These are phyloP conservation scores for Pichia sp. DNA, from an alignment of 1,139 yeast species.

Conservation along the genomic window DNA sequence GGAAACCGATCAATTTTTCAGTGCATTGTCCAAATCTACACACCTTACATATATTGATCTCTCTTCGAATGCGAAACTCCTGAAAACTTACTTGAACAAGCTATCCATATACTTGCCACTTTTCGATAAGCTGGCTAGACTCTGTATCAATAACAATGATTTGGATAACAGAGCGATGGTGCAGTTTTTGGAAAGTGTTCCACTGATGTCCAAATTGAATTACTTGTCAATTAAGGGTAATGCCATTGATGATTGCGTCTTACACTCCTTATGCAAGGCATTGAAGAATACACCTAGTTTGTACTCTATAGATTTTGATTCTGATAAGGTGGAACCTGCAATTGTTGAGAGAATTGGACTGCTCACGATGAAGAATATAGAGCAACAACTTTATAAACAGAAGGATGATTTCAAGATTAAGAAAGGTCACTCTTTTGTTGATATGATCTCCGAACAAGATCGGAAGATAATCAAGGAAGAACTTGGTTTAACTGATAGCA, in stretches of 20 bases:
- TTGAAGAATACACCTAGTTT: slow-evolving; percentile 59
- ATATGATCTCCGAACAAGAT: slow-evolving; percentile 9
- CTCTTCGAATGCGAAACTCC: slow-evolving; percentile 56
- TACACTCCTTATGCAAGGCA: slow-evolving; percentile 65
- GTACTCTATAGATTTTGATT: slow-evolving; percentile 67
- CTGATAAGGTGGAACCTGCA: slow-evolving; percentile 48
- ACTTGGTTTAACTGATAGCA: slow-evolving; percentile 17
- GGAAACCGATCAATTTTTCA: slow-evolving; percentile 23
- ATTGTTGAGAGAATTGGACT: slow-evolving; percentile 56
- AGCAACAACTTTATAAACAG: slow-evolving; percentile 29
- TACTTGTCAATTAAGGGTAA: slow-evolving; percentile 60
- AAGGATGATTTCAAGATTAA: slow-evolving; percentile 7
- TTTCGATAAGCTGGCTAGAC: slow-evolving; percentile 46
- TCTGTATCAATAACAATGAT: slow-evolving; percentile 57
- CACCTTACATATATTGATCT: slow-evolving; percentile 57
- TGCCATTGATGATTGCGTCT: slow-evolving; percentile 43
- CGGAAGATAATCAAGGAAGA: slow-evolving; percentile 7
- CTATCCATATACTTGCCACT: slow-evolving; percentile 52
- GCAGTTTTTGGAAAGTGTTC: slow-evolving; percentile 53
- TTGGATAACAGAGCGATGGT: slow-evolving; percentile 41
- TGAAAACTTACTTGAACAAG: slow-evolving; percentile 36
- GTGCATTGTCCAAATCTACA: slow-evolving; percentile 38
- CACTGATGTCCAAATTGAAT: slow-evolving; percentile 50
- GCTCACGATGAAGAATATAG: slow-evolving; percentile 68
- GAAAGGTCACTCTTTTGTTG: slow-evolving; percentile 7